Evolutionary conservation across 176 grass and related monocot genomes (phyloP).

Genomic region (Eleusine coracana): DNA sequence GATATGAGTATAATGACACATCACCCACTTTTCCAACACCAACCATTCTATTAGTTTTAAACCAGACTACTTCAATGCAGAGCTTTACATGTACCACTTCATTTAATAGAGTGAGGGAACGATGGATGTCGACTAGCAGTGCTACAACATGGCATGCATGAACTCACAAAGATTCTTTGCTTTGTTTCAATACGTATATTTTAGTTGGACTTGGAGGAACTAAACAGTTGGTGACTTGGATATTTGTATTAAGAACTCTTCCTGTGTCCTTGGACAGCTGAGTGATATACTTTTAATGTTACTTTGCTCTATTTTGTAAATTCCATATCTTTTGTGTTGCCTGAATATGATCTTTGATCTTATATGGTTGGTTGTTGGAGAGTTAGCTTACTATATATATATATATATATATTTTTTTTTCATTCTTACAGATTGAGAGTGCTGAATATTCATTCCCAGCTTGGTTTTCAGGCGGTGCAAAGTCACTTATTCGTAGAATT

Average conservation of each 20-base stretch:
- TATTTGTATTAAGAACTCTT: constrained; percentile 8
- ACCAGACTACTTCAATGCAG: background rate
- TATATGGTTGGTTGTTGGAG: background rate
- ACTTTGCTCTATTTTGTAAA: background rate
- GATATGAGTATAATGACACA: background rate
- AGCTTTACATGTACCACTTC: background rate
- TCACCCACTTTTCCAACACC: background rate
- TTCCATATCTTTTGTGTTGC: constrained; percentile 13
- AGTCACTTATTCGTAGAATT: constrained; percentile 83
- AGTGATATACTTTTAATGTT: constrained; percentile 16
- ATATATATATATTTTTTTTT: background rate
- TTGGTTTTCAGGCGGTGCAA: constrained; percentile 78
- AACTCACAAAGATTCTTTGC: background rate
- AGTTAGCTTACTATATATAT: constrained; percentile 1
- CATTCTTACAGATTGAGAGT: constrained; percentile 67
- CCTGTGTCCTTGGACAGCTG: constrained; percentile 5
- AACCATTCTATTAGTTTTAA: background rate
- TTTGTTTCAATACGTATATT: background rate
- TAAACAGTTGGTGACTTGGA: constrained; percentile 4
- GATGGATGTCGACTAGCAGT: background rate
- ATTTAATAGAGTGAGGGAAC: background rate
- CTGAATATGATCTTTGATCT: background rate
- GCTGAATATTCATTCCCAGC: constrained; percentile 86
- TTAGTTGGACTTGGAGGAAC: constrained; percentile 28
- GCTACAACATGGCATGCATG: constrained; percentile 22